Evolutionary conservation across 305 asterid genomes (phyloP).

Genomic region (Fraxinus angustifolia): DNA sequence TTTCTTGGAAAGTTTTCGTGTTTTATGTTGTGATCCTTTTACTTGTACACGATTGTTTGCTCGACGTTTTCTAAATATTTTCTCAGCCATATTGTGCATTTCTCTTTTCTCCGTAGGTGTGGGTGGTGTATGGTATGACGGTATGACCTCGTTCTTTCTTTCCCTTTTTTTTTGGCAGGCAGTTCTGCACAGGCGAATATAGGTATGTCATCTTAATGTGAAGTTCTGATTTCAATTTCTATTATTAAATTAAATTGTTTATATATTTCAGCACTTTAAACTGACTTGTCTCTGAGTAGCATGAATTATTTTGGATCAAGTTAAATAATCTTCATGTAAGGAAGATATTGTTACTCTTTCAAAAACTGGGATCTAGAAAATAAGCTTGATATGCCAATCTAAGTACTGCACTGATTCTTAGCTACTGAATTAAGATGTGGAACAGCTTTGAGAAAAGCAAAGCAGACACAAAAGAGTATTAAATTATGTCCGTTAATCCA

Average conservation of each 20-base stretch:
- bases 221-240: background rate
- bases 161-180: constrained; percentile 45
- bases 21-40: background rate
- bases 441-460: background rate
- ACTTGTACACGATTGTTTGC: background rate
- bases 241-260: background rate
- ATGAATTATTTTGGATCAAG: background rate
- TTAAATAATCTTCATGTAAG: background rate
- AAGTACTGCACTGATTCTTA: background rate
- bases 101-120: background rate
- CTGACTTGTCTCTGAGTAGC: background rate
- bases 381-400: background rate
- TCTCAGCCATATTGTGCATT: background rate
- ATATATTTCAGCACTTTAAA: background rate
- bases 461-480: background rate
- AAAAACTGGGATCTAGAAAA: background rate
- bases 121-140: background rate
- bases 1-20: background rate
- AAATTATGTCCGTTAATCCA: background rate
- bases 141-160: background rate
- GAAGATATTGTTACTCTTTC: background rate
- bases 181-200: constrained; percentile 89
- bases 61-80: background rate
- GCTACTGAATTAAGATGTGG: background rate
- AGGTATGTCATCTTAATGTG: constrained; percentile 48